Evolutionary conservation across 2,329 filamentous ascomycete species (phyloP).

Genomic region (Tolypocladium tropicale): DNA sequence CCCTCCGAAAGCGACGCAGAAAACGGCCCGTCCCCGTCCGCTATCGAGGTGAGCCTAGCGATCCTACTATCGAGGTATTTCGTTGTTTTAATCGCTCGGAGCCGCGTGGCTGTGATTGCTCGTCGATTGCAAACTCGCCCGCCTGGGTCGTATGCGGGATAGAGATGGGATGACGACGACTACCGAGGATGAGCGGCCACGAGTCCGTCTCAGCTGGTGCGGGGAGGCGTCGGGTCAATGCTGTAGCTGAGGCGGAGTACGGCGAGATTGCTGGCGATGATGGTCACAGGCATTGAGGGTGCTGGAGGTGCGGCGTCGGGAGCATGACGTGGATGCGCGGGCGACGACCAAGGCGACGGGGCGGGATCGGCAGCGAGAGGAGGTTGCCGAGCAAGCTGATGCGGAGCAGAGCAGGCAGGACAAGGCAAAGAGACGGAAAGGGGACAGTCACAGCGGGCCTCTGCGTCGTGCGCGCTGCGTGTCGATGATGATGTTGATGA

Average conservation of each 20-base stretch:
- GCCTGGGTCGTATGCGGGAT: background rate
- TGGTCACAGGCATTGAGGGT: background rate
- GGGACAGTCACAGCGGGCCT: background rate
- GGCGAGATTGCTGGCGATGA: background rate
- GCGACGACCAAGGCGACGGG: background rate
- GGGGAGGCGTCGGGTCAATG: background rate
- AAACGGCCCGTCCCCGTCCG: background rate
- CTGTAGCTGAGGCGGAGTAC: background rate
- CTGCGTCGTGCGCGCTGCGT: background rate
- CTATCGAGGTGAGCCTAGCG: background rate
- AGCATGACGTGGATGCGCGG: slow-evolving; percentile 1
- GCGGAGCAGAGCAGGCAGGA: background rate
- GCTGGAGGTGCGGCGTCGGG: background rate
- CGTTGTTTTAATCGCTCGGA: background rate
- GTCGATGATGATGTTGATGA: background rate
- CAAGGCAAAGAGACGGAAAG: background rate
- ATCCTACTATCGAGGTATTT: background rate
- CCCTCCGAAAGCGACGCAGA: background rate
- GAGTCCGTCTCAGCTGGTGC: background rate
- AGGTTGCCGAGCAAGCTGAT: background rate
- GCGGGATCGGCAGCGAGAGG: background rate
- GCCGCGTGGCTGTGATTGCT: background rate
- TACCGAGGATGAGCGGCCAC: background rate
- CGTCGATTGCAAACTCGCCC: background rate
- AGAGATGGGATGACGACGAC: background rate